Conservation (phyloP, 78 protist genomes). For the Dictyostelium capitatum region DNA sequence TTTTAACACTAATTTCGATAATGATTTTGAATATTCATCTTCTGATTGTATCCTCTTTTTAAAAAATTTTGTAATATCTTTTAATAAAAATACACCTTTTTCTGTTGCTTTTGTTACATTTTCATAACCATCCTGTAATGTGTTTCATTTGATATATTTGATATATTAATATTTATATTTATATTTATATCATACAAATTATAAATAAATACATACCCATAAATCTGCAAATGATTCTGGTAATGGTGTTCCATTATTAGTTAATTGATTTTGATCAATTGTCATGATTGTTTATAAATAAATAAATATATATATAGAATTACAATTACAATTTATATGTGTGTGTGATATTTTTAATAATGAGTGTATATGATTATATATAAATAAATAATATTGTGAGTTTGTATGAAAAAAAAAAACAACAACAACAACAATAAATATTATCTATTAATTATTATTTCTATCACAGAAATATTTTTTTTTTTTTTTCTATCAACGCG, state of each 20-base stretch:
- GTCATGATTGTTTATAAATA: background rate
- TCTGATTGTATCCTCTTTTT: slow-evolving; percentile 49
- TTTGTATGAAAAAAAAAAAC: too few species aligned
- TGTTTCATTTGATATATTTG: background rate
- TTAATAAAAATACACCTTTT: slow-evolving; percentile 25
- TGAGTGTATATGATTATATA: too few species aligned
- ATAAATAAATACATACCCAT: background rate
- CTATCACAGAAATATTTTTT: too few species aligned
- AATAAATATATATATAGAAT: background rate
- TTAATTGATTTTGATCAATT: background rate
- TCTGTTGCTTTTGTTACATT: slow-evolving; percentile 66
- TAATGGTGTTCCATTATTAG: background rate
- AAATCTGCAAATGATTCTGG: slow-evolving; percentile 43
- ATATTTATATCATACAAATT: background rate
- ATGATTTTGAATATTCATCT: slow-evolving; percentile 42
- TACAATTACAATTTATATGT: background rate
- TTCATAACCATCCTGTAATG: slow-evolving; percentile 64
- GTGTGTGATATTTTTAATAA: too few species aligned
- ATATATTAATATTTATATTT: background rate
- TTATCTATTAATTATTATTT: too few species aligned
- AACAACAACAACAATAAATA: too few species aligned
- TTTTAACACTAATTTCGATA: slow-evolving; percentile 33
- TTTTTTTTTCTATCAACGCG: too few species aligned
- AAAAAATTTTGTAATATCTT: slow-evolving; percentile 54
- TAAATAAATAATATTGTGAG: too few species aligned